Percentiles rank a stretch among this genome's conserved stretches.
Evolutionary conservation across 2,329 filamentous ascomycete genomes (phyloP).

Genomic region (Apiospora aurea): DNA sequence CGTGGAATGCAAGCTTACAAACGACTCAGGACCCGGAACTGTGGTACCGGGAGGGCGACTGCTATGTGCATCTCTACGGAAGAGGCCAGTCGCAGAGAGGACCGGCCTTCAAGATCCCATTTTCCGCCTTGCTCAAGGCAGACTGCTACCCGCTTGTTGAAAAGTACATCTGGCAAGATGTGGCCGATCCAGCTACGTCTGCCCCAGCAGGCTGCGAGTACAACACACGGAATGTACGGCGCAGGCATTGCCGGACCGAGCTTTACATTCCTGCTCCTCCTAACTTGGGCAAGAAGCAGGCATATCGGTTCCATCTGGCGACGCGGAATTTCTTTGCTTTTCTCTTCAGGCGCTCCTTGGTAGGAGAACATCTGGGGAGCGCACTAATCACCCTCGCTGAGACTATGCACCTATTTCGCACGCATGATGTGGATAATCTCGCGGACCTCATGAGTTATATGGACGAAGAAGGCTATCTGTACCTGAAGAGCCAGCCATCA

Average conservation of each 20-base stretch:
- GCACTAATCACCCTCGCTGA: slow-evolving; percentile 70
- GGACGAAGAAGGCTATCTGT: slow-evolving; percentile 72
- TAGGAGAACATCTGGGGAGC: slow-evolving; percentile 70
- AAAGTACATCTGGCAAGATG: slow-evolving; percentile 51
- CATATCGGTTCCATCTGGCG: slow-evolving; percentile 69
- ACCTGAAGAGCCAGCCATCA: slow-evolving; percentile 69
- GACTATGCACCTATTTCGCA: slow-evolving; percentile 69
- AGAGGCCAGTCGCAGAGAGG: slow-evolving; percentile 69
- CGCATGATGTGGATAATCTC: slow-evolving; percentile 60
- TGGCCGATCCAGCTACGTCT: slow-evolving; percentile 29
- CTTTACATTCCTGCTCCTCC: slow-evolving; percentile 74
- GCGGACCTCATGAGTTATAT: slow-evolving; percentile 70
- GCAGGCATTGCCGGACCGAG: slow-evolving; percentile 59
- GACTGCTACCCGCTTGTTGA: slow-evolving; percentile 68
- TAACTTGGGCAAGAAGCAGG: slow-evolving; percentile 57
- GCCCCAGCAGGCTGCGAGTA: not conserved
- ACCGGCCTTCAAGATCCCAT: slow-evolving; percentile 72
- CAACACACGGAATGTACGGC: not conserved
- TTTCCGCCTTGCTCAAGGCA: slow-evolving; percentile 61
- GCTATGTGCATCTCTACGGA: slow-evolving; percentile 73
- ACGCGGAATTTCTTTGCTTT: slow-evolving; percentile 81
- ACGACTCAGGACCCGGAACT: slow-evolving; percentile 72
- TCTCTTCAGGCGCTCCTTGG: slow-evolving; percentile 68
- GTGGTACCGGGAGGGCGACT: slow-evolving; percentile 73
- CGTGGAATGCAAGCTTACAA: slow-evolving; percentile 8